A percentile compares a stretch with the other conserved stretches of the same genome.
phyloP scores from a whole-genome alignment of 164 flowering plant species.

The Nymphaea thermarum region DNA sequence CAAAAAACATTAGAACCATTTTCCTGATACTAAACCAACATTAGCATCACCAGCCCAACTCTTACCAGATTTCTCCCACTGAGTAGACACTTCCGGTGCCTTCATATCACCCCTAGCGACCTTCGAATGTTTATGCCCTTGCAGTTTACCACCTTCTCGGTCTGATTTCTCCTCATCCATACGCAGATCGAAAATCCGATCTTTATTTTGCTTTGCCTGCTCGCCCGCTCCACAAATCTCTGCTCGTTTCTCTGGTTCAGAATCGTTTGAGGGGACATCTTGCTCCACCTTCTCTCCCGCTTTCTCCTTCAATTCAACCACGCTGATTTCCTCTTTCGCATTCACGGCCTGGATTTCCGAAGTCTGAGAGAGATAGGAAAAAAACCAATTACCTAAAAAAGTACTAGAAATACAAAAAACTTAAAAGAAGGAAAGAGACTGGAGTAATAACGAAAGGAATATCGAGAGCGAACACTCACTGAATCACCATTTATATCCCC shows the following conservation, averaged over 20 bases:
- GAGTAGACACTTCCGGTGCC: background rate
- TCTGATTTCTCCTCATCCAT: constrained; percentile 50
- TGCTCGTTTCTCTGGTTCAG: constrained; percentile 5
- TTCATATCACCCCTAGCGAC: constrained; percentile 17
- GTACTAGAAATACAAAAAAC: background rate
- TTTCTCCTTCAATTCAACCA: constrained; percentile 3
- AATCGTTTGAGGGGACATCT: constrained; percentile 17
- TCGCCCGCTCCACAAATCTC: constrained; percentile 3
- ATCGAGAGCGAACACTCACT: background rate
- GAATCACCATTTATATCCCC: background rate
- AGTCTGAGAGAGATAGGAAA: constrained; percentile 1
- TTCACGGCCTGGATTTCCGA: constrained; percentile 22
- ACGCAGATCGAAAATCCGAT: constrained; percentile 36
- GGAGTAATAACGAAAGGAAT: no score
- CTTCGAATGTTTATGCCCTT: constrained; percentile 9
- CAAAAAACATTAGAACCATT: background rate
- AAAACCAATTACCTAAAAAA: background rate
- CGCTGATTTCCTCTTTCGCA: constrained; percentile 16
- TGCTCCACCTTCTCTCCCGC: constrained; percentile 13
- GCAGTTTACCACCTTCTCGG: constrained; percentile 14
- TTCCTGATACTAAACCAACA: background rate
- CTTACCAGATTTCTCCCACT: constrained; percentile 49
- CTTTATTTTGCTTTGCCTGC: constrained; percentile 21
- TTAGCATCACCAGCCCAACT: background rate
- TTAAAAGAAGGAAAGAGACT: background rate